Percentiles rank a stretch among this genome's conserved stretches.
phyloP scores from a whole-genome alignment of 768 basidiomycete species.

The Macrolepiota albuminosa region DNA sequence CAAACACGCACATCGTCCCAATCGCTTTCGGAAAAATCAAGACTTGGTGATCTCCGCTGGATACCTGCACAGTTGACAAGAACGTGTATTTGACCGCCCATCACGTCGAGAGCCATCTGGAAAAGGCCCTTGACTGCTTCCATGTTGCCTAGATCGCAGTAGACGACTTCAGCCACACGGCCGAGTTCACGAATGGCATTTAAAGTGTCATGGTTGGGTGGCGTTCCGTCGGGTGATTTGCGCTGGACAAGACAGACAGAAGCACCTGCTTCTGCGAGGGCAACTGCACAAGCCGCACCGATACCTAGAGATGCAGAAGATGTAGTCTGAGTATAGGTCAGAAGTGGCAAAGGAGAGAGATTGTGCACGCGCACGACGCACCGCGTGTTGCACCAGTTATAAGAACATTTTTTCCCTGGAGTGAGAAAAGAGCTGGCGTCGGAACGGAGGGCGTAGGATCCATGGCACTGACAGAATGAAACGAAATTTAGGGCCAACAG shows the following conservation, averaged over 20 bases:
- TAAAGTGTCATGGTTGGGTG: slow-evolving; percentile 25
- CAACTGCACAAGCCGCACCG: slow-evolving; percentile 46
- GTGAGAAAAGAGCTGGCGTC: slow-evolving; percentile 59
- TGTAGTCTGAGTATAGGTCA: neutral
- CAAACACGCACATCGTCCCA: slow-evolving; percentile 56
- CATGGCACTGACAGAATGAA: slow-evolving; percentile 30
- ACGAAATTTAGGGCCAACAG: slow-evolving; percentile 3
- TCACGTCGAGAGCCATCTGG: slow-evolving; percentile 32
- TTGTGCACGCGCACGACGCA: slow-evolving; percentile 21
- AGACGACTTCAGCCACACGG: slow-evolving; percentile 27
- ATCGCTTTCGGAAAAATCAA: slow-evolving; percentile 58
- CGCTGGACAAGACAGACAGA: slow-evolving; percentile 42
- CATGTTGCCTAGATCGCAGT: slow-evolving; percentile 38
- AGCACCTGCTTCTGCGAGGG: slow-evolving; percentile 46
- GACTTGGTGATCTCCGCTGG: slow-evolving; percentile 52
- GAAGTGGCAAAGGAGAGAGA: slow-evolving; percentile 2
- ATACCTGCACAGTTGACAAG: slow-evolving; percentile 72
- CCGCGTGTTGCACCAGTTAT: slow-evolving; percentile 81
- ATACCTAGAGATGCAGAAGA: slow-evolving; percentile 29
- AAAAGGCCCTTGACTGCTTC: slow-evolving; percentile 37
- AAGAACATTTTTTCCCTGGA: slow-evolving; percentile 63
- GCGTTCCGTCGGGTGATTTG: slow-evolving; percentile 15
- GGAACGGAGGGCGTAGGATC: slow-evolving; percentile 46
- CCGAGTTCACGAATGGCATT: slow-evolving; percentile 28
- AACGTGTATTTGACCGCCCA: slow-evolving; percentile 45